Base-by-base conservation (phyloP, 75 land plant species). In the Picea sitchensis region DNA sequence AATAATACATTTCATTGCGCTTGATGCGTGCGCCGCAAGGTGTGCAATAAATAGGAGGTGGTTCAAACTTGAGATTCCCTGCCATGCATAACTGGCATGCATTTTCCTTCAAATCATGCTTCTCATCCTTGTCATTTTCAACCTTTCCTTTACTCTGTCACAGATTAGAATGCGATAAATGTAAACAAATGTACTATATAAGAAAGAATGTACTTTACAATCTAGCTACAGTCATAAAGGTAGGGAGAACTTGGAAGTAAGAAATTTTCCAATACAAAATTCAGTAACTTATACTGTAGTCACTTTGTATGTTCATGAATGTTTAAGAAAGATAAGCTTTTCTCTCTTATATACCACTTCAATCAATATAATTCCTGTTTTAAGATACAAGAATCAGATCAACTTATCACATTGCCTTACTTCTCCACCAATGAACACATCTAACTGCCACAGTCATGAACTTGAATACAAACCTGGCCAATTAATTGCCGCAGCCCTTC, bases 11-110 rank as follows among this genome's bases (percentile, higher is more conserved):
- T 57, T 92, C 94, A 89, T 95, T 98, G 30, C 94, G 65, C 81
- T 98, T 98, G 14, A 98, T 93, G 3, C 99, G 99, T 77, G 90
- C 91, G 77, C 99, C 99, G 83, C 98, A 98, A 9, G 86, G 86
- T 41, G 93, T 80, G 82, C 99, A 97, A 78, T 98, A 98, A 41
- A 95, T 93, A 36, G 99, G 99, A 58, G 96, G 96, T 21, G 98
- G 99, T 63, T 98, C 99, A 91, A 95, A 98, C 61, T 91, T 91
- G 44, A 98, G 94, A 72, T 87, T 98, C 80, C 92, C 99, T 72
- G 90, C 94, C 62, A 95, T 96, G 89, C 99, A 98, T 68, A 98
- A 61, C 76, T 91, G 98, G 78, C 99, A 98, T 18, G 98, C 91
- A 80, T 92, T 91, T 83, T 98, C 99, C 87, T 83, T 93, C 95